Percentiles rank a stretch among this genome's conserved stretches.
These are phyloP conservation scores for Dioscorea dumetorum DNA, from an alignment of 106 monocot genomes.

Conservation along the genomic window DNA sequence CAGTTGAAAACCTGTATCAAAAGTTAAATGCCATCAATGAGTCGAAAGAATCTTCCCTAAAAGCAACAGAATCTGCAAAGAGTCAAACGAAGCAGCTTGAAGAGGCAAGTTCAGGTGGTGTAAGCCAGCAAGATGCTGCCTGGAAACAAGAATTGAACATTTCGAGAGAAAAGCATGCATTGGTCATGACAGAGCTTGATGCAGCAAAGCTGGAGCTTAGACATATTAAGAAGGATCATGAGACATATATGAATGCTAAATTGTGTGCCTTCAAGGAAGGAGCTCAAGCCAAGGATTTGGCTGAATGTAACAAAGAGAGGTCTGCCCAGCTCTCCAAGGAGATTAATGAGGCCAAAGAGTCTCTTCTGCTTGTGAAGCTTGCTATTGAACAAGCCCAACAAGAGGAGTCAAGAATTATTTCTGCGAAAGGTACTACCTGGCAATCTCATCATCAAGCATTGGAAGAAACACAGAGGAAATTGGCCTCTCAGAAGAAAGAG, in stretches of 20 bases:
- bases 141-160: slow-evolving; percentile 17
- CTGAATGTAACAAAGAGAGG: slow-evolving; percentile 12
- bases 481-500: slow-evolving; percentile 20
- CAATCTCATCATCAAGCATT: slow-evolving; percentile 17
- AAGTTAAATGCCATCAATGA: slow-evolving; percentile 8
- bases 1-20: slow-evolving; percentile 4
- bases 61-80: slow-evolving; percentile 10
- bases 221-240: slow-evolving; percentile 25
- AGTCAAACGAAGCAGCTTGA: slow-evolving; percentile 12
- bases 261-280: slow-evolving; percentile 15
- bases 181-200: slow-evolving; percentile 6
- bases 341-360: slow-evolving; percentile 17
- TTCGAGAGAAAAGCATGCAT: slow-evolving; percentile 11
- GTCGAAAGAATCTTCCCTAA: slow-evolving; percentile 3
- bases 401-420: slow-evolving; percentile 9
- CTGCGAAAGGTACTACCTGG: slow-evolving; percentile 12
- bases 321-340: slow-evolving; percentile 21
- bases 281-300: slow-evolving; percentile 12
- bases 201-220: slow-evolving; percentile 10
- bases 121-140: neutral
- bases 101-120: slow-evolving; percentile 1
- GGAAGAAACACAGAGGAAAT: slow-evolving; percentile 20
- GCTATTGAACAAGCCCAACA: slow-evolving; percentile 26
- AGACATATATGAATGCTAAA: slow-evolving; percentile 18
- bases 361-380: slow-evolving; percentile 21